Base-by-base conservation (phyloP, 2,329 filamentous ascomycete species). In the Colletotrichum phormii region DNA sequence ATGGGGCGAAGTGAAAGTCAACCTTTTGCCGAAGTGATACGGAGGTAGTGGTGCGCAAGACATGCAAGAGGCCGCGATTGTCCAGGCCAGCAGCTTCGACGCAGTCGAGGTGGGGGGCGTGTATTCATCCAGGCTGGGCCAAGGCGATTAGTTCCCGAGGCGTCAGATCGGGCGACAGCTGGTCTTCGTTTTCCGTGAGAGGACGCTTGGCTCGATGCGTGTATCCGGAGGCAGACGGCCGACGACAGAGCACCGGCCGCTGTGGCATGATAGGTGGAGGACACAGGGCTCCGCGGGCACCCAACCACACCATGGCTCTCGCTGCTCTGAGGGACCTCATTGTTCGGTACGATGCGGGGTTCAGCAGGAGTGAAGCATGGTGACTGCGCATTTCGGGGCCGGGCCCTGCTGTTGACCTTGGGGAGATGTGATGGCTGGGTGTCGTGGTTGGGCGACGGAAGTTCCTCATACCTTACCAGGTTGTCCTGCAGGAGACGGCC, bases 161-260 rank as follows among this genome's bases (percentile, higher is more conserved):
- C 33, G 46, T 64, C 42, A 54, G 66, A 64, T 72, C 54, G 59
- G 46, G 53, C 54, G 59, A 64, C 58, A 18, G 37, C 54, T 72
- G 15, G 18, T 8, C 6, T 29, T 69, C 33, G 53, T 54, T 46
- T 13, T 31, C 33, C 18, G 42, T 3, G 18, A 9, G 42, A n/a
- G 15, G 54, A 64, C 70, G 66, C 70, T 72, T 72, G 46, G 54
- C 70, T 72, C 70, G n/a, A 72, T 72, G 60, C 26, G 70, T 70
- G 22, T 51, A 35, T 37, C 62, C 70, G 70, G 70, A 72, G 55
- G 70, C 42, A 72, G 65, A 64, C 59, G 70, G 66, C 70, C 70
- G 70, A 72, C 65, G 60, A 55, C 66, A 70, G 65, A 64, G 59
- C 49, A 29, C 22, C 46, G 51, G 54, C 60, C 24, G 42, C 42